phyloP scores from a whole-genome alignment of 108 stramenopile species.

The Pseudonitzschia delicatissima region DNA sequence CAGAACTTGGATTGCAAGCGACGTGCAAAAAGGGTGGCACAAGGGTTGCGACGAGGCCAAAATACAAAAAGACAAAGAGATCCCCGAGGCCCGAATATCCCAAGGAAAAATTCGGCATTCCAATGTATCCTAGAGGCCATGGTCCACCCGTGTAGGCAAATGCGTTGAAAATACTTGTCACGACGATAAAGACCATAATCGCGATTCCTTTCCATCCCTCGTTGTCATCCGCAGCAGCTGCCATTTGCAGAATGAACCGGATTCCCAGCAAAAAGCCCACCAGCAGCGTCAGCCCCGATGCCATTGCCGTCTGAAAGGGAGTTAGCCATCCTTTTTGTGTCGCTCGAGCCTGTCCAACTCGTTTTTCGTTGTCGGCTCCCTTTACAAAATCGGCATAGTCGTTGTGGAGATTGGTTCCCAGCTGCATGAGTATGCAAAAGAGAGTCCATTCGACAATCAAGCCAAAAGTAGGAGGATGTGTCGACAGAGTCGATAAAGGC shows the following conservation, averaged over 20 bases:
- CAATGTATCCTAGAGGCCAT: slow-evolving; percentile 85
- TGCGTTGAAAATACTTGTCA: slow-evolving; percentile 77
- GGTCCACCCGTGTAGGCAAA: slow-evolving; percentile 87
- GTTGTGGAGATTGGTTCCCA: slow-evolving; percentile 89
- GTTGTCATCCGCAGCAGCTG: slow-evolving; percentile 11
- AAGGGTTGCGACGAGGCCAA: slow-evolving; percentile 83
- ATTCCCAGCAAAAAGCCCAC: slow-evolving; percentile 51
- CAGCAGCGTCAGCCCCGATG: slow-evolving; percentile 46
- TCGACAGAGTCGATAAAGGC: slow-evolving; percentile 8
- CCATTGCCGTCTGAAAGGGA: slow-evolving; percentile 62
- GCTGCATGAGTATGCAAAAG: slow-evolving; percentile 70
- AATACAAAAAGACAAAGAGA: slow-evolving; percentile 85
- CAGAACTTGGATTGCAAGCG: too few species aligned
- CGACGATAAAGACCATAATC: slow-evolving; percentile 24
- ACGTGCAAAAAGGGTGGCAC: slow-evolving; percentile 63
- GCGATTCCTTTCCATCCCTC: not conserved
- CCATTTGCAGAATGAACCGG: slow-evolving; percentile 19
- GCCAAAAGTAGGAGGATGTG: slow-evolving; percentile 3
- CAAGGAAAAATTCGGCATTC: slow-evolving; percentile 69
- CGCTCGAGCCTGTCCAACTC: slow-evolving; percentile 88
- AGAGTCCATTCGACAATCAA: slow-evolving; percentile 29
- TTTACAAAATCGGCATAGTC: slow-evolving; percentile 90
- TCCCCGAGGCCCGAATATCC: slow-evolving; percentile 88
- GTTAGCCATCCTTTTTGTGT: slow-evolving; percentile 90
- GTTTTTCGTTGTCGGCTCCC: slow-evolving; percentile 74